Conservation (phyloP, 2,329 filamentous ascomycete genomes). For the Samsoniella hepiali region DNA sequence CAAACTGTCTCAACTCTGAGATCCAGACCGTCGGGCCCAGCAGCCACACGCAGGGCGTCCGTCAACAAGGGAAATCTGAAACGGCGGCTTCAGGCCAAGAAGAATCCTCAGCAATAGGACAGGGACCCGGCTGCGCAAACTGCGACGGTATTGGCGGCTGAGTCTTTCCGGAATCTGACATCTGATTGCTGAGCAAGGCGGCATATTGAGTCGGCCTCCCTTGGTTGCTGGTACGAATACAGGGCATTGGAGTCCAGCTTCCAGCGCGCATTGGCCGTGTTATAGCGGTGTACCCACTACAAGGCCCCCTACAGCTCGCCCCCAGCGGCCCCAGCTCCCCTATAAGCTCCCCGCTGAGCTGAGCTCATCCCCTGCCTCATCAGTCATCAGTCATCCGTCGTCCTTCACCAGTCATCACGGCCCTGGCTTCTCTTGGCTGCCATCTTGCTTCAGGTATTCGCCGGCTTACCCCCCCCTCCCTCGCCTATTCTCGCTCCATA, state of each 20-base stretch:
- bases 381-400: no score
- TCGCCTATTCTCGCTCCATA: not conserved
- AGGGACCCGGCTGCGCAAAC: not conserved
- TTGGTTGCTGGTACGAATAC: not conserved
- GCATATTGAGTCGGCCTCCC: not conserved
- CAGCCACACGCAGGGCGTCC: not conserved
- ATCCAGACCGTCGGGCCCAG: conserved; percentile 5
- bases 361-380: not conserved
- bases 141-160: not conserved
- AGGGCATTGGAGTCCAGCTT: not conserved
- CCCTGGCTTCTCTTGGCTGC: not conserved
- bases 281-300: not conserved
- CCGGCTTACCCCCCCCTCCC: not conserved
- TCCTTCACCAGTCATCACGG: not conserved
- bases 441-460: not conserved
- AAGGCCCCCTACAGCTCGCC: not conserved
- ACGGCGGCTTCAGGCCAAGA: not conserved
- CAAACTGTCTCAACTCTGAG: not conserved
- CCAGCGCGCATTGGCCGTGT: not conserved
- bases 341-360: not conserved
- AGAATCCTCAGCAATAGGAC: not conserved
- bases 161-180: not conserved
- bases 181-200: not conserved
- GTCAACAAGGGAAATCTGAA: not conserved
- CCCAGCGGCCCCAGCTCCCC: not conserved